Percentiles rank a stretch among this genome's conserved stretches.
Evolutionary conservation across 495 filamentous ascomycete species (phyloP).

Genomic region (Bombardia bombarda): DNA sequence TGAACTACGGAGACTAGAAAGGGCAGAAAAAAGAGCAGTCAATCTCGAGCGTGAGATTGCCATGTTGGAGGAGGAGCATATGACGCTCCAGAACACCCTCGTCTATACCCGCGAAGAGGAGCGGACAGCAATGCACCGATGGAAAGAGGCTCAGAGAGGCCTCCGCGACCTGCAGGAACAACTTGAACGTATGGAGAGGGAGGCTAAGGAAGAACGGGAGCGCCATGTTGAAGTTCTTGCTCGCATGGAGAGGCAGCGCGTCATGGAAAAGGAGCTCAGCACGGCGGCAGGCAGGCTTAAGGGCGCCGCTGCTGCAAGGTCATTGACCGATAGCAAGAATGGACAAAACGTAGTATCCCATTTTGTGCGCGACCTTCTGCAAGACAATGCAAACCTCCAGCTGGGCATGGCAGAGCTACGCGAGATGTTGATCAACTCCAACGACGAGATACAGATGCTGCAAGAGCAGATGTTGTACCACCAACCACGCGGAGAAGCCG

Average conservation of each 20-base stretch:
- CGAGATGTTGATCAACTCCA: conserved; percentile 86
- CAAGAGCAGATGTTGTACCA: conserved; percentile 77
- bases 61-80: conserved; percentile 74
- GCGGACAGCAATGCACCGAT: conserved; percentile 66
- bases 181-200: conserved; percentile 79
- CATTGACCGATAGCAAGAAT: conserved; percentile 42
- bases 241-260: conserved; percentile 71
- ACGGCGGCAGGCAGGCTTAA: conserved; percentile 69
- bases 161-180: conserved; percentile 72
- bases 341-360: conserved; percentile 65
- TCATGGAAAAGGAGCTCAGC: conserved; percentile 67
- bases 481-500: conserved; percentile 49
- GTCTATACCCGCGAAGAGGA: conserved; percentile 59
- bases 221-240: conserved; percentile 72
- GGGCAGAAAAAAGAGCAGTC: conserved; percentile 63
- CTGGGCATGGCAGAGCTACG: conserved; percentile 81
- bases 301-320: conserved; percentile 62
- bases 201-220: conserved; percentile 74
- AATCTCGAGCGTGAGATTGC: conserved; percentile 71
- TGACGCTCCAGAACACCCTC: conserved; percentile 57
- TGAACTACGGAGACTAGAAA: conserved; percentile 65
- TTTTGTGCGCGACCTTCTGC: conserved; percentile 90
- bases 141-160: conserved; percentile 71
- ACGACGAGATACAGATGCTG: conserved; percentile 82
- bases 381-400: conserved; percentile 91